Evolutionary conservation across 495 filamentous ascomycete species (phyloP).

Genomic region (Talaromyces thailandensis): DNA sequence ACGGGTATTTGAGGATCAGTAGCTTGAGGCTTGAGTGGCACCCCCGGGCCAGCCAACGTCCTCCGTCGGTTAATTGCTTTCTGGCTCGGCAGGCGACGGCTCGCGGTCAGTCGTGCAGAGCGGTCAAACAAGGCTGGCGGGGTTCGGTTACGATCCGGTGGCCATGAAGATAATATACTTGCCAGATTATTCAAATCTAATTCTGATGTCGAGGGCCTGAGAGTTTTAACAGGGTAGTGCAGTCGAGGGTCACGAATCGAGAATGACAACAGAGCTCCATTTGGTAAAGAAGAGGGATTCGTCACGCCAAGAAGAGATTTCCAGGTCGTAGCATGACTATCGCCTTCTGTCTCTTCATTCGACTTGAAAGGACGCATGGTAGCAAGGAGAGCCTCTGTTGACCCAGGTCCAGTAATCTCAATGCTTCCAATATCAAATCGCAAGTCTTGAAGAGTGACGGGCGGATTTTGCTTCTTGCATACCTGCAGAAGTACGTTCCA

Average conservation of each 20-base stretch:
- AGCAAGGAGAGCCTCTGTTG: slow-evolving; percentile 70
- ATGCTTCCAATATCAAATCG: slow-evolving; percentile 94
- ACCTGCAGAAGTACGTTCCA: slow-evolving; percentile 70
- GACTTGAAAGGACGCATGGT: slow-evolving; percentile 50
- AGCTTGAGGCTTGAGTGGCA: slow-evolving; percentile 44
- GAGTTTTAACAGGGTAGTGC: slow-evolving; percentile 48
- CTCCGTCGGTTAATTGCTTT: slow-evolving; percentile 84
- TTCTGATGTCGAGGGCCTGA: slow-evolving; percentile 24
- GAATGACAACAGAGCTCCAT: slow-evolving; percentile 64
- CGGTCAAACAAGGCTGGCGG: slow-evolving; percentile 61
- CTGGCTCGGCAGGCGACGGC: slow-evolving; percentile 65
- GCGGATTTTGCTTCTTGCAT: slow-evolving; percentile 61
- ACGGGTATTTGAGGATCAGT: slow-evolving; percentile 80
- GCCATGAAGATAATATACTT: slow-evolving; percentile 58
- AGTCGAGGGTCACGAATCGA: slow-evolving; percentile 72
- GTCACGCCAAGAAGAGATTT: slow-evolving; percentile 56
- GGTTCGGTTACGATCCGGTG: slow-evolving; percentile 48
- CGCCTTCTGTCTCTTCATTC: slow-evolving; percentile 14
- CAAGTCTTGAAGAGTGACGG: slow-evolving; percentile 75
- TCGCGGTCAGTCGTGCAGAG: slow-evolving; percentile 48
- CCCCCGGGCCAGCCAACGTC: slow-evolving; percentile 53
- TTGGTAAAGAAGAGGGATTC: slow-evolving; percentile 68
- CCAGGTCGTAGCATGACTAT: slow-evolving; percentile 50
- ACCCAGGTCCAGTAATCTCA: slow-evolving; percentile 73
- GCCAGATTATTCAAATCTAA: slow-evolving; percentile 40